Evolutionary conservation across 148 eudicot species (phyloP).

Genomic region (Mesembryanthemum crystallinum): DNA sequence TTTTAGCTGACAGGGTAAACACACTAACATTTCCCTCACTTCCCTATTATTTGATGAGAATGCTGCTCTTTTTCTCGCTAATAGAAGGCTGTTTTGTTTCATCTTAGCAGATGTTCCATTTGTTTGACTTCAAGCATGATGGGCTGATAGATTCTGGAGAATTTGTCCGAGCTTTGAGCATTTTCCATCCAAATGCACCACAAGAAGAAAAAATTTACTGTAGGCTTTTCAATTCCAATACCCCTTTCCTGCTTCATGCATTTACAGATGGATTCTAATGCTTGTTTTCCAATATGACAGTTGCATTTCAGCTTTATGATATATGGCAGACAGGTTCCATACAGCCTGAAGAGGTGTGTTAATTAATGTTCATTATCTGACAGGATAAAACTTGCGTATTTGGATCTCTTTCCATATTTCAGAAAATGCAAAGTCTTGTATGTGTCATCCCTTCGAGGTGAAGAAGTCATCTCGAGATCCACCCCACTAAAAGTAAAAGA

Average conservation of each 20-base stretch:
- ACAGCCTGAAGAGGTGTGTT: constrained; percentile 43
- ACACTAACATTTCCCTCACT: not conserved
- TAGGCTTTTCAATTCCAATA: constrained; percentile 5
- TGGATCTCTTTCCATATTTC: not conserved
- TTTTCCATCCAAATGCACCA: constrained; percentile 60
- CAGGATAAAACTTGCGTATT: no score
- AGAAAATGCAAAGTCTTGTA: no score
- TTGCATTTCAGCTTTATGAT: constrained; percentile 41
- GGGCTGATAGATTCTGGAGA: constrained; percentile 60
- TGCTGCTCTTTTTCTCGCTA: constrained; percentile 4
- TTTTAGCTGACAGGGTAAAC: constrained; percentile 55
- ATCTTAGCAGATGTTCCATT: constrained; percentile 42
- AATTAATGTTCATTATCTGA: not conserved
- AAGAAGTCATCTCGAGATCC: no score
- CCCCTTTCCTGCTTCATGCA: not conserved
- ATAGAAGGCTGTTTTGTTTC: not conserved
- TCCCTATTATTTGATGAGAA: not conserved
- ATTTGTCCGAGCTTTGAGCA: constrained; percentile 45
- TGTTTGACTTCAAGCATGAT: constrained; percentile 52
- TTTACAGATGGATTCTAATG: not conserved
- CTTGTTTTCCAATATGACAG: constrained; percentile 27
- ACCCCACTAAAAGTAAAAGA: no score
- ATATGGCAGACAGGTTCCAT: constrained; percentile 41
- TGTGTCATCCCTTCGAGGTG: no score
- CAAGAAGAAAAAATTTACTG: constrained; percentile 42